Evolutionary conservation across 441 rosid genomes (phyloP).

Genomic region (Gossypium trilobum): DNA sequence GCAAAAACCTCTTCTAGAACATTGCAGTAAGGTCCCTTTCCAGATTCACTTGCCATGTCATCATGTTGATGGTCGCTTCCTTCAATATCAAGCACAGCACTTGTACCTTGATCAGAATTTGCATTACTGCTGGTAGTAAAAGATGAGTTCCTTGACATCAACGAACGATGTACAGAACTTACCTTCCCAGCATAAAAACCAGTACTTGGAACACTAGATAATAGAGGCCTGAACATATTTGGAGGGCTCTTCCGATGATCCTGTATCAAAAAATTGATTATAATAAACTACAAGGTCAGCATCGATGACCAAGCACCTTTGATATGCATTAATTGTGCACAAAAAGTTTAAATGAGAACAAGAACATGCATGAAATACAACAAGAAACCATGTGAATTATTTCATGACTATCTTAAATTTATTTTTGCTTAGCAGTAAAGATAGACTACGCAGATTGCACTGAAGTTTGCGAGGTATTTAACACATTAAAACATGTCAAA

Average conservation of each 20-base stretch:
- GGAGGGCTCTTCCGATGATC: conserved; percentile 84
- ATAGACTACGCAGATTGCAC: background rate
- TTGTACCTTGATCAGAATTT: conserved; percentile 53
- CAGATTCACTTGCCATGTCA: conserved; percentile 30
- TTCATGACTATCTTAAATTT: background rate
- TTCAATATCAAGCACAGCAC: conserved; percentile 42
- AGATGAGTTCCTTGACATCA: conserved; percentile 59
- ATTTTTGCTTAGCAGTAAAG: background rate
- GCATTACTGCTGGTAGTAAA: conserved; percentile 59
- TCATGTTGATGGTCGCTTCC: conserved; percentile 43
- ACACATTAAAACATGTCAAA: background rate
- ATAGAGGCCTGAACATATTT: conserved; percentile 95
- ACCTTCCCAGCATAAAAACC: conserved; percentile 68
- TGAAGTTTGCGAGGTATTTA: background rate
- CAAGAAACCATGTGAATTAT: background rate
- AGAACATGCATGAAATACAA: background rate
- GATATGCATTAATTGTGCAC: conserved; percentile 7
- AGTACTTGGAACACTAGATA: conserved; percentile 90
- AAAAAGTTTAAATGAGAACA: conserved; percentile 4
- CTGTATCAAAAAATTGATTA: conserved; percentile 35
- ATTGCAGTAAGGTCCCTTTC: conserved; percentile 28
- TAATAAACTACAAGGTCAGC: conserved; percentile 11
- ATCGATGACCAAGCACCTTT: conserved; percentile 6
- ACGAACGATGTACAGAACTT: conserved; percentile 46
- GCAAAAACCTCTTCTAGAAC: conserved; percentile 47